Evolutionary conservation across 768 basidiomycete genomes (phyloP), one percentile per base, ranked within the genome.

Genomic region (Panellus pusillus): DNA sequence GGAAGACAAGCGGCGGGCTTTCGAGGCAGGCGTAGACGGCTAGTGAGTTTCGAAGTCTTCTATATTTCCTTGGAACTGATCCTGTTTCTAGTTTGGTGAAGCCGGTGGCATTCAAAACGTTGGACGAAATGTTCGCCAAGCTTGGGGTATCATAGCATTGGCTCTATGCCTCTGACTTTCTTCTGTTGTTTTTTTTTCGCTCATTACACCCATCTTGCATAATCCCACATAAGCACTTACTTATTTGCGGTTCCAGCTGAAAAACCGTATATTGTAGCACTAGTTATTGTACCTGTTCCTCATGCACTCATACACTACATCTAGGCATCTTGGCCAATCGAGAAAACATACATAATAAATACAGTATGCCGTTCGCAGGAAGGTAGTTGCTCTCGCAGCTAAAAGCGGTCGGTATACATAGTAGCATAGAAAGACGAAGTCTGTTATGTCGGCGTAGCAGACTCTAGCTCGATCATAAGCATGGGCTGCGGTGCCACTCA

Each of bases 11-110:
- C 80, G 91, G 19, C 79, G 83, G 61, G 95, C 95, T 1, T 96
- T 96, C 58, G 87, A 91, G 41, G 91, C 90, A 47, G 95, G 95
- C 0, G 93, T 98, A 46, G 91, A 97, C 60, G 94, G 95, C 73
- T 96, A 96, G 93, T 95, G 65, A 60, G 91, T 84, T 8, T 41
- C 29, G n/a, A 20, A 14, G 24, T 32, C 35, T 44, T 27, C 24
- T 42, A 39, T 46, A 50, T 36, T 28, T 35, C 20, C 40, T 48
- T 31, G 27, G 50, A 54, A 28, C 61, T 28, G 17, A 47, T 38
- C 6, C 32, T 38, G 39, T 62, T 9, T 57, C 0, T 57, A 95
- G 93, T 64, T 80, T 96, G 17, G 91, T 97, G 52, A 98, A 98
- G 69, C 95, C 95, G 11, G 93, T 98, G 17, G 90, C 91, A n/a